Percentiles rank a stretch among this genome's conserved stretches.
Evolutionary conservation across 140 eudicot species (phyloP).

Genomic region (Oenanthe javanica): DNA sequence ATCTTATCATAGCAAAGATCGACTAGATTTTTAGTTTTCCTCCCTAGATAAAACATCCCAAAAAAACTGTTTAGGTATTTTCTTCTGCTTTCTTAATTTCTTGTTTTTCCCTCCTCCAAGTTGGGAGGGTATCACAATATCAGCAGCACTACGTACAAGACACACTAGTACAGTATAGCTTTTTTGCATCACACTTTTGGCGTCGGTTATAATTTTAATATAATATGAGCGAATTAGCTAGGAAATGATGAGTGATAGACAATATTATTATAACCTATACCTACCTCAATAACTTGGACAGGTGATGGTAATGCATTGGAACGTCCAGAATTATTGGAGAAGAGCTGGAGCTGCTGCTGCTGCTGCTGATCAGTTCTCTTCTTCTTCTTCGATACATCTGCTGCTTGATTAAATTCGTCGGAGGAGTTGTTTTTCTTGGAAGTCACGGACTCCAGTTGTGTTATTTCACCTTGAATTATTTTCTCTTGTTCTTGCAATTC

Average conservation of each 20-base stretch:
- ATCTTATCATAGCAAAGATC: too few species aligned
- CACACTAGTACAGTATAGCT: too few species aligned
- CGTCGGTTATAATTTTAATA: too few species aligned
- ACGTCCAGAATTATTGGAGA: constrained; percentile 18
- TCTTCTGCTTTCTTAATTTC: too few species aligned
- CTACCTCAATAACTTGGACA: constrained; percentile 63
- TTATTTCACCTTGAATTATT: constrained; percentile 41
- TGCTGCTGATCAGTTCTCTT: constrained; percentile 24
- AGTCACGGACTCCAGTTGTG: constrained; percentile 39
- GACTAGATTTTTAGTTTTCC: too few species aligned
- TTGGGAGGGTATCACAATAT: too few species aligned
- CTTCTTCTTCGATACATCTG: constrained; percentile 27
- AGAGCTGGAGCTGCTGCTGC: constrained; percentile 2
- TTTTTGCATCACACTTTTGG: too few species aligned
- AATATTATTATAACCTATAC: constrained; percentile 20
- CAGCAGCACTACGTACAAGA: too few species aligned
- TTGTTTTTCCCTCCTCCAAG: too few species aligned
- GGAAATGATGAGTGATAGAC: not conserved
- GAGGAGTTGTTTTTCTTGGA: constrained; percentile 6
- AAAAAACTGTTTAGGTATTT: too few species aligned
- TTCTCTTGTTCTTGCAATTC: constrained; percentile 55
- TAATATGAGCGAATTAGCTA: not conserved
- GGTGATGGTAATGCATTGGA: constrained; percentile 28
- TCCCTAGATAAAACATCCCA: too few species aligned
- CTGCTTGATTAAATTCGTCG: constrained; percentile 34